A percentile compares a stretch with the other conserved stretches of the same genome.
phyloP scores from a whole-genome alignment of 306 rosid species.

The Malus asiatica region DNA sequence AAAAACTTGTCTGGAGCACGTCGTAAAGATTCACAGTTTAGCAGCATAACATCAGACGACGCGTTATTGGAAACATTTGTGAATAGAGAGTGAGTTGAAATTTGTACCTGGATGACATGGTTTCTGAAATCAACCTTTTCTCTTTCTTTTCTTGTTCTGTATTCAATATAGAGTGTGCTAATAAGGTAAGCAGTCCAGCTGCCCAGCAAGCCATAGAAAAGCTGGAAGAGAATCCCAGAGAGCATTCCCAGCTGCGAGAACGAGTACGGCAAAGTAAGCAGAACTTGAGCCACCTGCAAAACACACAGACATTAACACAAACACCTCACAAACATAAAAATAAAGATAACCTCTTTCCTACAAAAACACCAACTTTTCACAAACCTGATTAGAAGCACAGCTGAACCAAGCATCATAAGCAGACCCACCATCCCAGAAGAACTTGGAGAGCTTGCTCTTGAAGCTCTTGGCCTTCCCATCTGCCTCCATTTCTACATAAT shows the following conservation, averaged over 20 bases:
- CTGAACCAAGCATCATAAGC: constrained; percentile 98
- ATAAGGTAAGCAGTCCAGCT: constrained; percentile 99
- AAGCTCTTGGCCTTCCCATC: constrained; percentile 54
- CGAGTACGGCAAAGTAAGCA: constrained; percentile 91
- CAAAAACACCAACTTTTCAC: neutral
- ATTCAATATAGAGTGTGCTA: constrained; percentile 82
- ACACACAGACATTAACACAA: neutral
- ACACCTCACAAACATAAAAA: neutral
- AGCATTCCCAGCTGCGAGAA: constrained; percentile 95
- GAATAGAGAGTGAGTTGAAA: neutral
- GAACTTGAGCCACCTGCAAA: constrained; percentile 92
- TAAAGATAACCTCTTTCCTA: too few species aligned
- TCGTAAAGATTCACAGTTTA: neutral
- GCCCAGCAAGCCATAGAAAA: constrained; percentile 79
- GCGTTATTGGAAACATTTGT: neutral
- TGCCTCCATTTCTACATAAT: constrained; percentile 85
- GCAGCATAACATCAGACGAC: neutral
- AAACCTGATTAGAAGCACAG: constrained; percentile 96
- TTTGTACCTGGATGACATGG: constrained; percentile 83
- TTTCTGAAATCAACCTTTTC: constrained; percentile 89
- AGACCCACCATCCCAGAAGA: constrained; percentile 97
- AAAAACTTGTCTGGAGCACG: neutral
- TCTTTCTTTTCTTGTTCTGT: constrained; percentile 93
- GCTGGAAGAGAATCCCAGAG: constrained; percentile 85
- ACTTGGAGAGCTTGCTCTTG: constrained; percentile 54